Evolutionary conservation across 177 flowering plant species (phyloP).

Genomic region (Vitis hybrid): DNA sequence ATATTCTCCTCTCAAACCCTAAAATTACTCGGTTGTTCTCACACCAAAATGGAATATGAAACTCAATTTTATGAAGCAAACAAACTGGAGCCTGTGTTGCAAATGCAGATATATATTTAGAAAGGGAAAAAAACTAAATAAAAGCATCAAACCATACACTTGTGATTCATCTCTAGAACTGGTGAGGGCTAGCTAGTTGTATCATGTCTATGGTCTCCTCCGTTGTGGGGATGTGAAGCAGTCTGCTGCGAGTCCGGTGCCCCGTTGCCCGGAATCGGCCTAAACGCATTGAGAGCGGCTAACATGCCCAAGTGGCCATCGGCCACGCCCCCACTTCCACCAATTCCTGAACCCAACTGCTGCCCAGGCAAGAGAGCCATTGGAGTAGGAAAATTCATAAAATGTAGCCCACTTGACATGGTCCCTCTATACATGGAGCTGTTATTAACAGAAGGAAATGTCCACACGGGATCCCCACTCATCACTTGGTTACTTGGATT

Average conservation of each 20-base stretch:
- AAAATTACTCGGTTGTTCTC: neutral
- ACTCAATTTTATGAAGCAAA: constrained; percentile 3
- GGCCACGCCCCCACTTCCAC: constrained; percentile 22
- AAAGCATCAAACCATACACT: constrained; percentile 11
- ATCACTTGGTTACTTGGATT: constrained; percentile 44
- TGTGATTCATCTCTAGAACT: neutral
- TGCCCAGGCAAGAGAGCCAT: constrained; percentile 56
- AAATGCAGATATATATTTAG: constrained; percentile 9
- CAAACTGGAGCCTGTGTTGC: constrained; percentile 11
- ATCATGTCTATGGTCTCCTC: constrained; percentile 23
- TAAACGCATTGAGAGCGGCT: constrained; percentile 46
- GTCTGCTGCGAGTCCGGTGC: constrained; percentile 22
- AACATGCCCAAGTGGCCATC: constrained; percentile 61
- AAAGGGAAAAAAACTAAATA: neutral
- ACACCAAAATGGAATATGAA: constrained; percentile 11
- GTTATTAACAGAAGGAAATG: constrained; percentile 38
- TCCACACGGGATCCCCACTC: constrained; percentile 51
- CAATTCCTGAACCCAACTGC: constrained; percentile 32
- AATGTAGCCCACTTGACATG: constrained; percentile 55
- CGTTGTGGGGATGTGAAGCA: constrained; percentile 30
- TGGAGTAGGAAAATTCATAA: constrained; percentile 63
- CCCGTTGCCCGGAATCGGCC: constrained; percentile 25
- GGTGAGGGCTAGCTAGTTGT: constrained; percentile 1
- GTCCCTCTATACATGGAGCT: constrained; percentile 25
- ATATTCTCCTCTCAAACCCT: neutral